Percentiles rank a stretch among this genome's conserved stretches.
Conservation (phyloP, 768 basidiomycete species). For the Amanita fuliginea region DNA sequence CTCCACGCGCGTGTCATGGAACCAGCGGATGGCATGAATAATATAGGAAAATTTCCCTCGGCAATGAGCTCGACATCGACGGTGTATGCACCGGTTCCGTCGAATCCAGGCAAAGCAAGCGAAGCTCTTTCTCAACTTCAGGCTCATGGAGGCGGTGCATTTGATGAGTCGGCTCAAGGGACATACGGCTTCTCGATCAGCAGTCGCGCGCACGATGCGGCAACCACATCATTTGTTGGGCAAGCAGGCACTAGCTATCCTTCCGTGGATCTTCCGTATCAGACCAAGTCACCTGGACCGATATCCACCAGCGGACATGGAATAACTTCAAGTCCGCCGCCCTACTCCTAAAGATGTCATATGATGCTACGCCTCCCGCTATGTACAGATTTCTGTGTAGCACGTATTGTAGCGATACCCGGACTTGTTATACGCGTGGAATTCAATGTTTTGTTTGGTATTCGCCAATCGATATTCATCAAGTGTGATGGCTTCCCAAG, state of each 20-base stretch:
- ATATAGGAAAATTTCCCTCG: background rate
- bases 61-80: constrained; percentile 2
- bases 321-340: background rate
- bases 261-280: background rate
- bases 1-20: background rate
- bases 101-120: background rate
- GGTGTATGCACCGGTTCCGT: background rate
- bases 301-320: background rate
- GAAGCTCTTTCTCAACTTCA: background rate
- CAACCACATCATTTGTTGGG: background rate
- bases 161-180: background rate
- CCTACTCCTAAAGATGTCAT: background rate
- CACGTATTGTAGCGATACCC: background rate
- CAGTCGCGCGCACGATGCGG: background rate
- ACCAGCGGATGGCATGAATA: background rate
- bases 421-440: background rate
- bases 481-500: too few species aligned
- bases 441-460: too few species aligned
- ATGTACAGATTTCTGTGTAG: background rate
- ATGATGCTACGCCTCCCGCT: background rate
- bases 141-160: background rate
- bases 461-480: too few species aligned
- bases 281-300: background rate
- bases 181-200: background rate
- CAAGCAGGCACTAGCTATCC: background rate